These are phyloP conservation scores for Artemisia argyi DNA, from an alignment of 129 eudicot genomes.

Conservation along the genomic window DNA sequence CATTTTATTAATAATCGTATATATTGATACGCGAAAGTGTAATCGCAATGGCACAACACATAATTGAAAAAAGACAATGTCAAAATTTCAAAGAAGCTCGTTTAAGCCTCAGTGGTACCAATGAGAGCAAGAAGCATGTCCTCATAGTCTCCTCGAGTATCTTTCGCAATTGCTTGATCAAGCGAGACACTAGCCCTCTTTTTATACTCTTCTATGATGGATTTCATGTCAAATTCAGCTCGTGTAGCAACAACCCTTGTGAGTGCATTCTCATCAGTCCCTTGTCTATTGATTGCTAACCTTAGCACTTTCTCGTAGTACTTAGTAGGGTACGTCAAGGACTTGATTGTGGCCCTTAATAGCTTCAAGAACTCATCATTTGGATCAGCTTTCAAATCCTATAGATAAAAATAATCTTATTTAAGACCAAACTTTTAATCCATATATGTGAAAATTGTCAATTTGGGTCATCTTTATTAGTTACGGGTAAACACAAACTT, in stretches of 20 bases:
- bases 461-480: neutral
- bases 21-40: constrained; percentile 5
- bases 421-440: neutral
- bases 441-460: neutral
- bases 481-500: too few species aligned
- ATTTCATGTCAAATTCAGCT: constrained; percentile 85
- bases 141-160: constrained; percentile 79
- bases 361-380: constrained; percentile 63
- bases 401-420: neutral
- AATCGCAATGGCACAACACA: constrained; percentile 3
- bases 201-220: constrained; percentile 60
- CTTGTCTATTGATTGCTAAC: constrained; percentile 49
- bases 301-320: constrained; percentile 80
- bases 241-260: constrained; percentile 78
- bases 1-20: constrained; percentile 9
- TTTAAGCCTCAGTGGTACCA: constrained; percentile 56
- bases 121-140: constrained; percentile 70
- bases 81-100: neutral
- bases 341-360: constrained; percentile 53
- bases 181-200: constrained; percentile 64
- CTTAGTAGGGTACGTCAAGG: constrained; percentile 63
- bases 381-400: constrained; percentile 61
- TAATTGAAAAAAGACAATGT: neutral
- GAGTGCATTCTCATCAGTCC: constrained; percentile 80
- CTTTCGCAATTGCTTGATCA: constrained; percentile 70